Evolutionary conservation across 148 eudicot species (phyloP).

Genomic region (Rhododendron griersonianum): DNA sequence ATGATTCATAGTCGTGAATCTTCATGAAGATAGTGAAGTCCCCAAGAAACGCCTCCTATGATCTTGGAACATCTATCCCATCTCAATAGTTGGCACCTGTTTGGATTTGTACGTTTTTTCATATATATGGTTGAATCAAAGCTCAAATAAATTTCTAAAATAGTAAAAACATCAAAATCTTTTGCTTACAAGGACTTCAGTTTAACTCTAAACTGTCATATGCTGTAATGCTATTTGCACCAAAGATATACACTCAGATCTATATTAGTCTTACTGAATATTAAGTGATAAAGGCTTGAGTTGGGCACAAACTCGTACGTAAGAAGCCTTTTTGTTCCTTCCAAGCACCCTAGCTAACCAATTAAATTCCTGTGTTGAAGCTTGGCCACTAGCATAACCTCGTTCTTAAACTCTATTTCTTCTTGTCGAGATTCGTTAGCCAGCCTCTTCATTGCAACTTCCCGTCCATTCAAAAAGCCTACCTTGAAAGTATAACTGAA

Average conservation of each 20-base stretch:
- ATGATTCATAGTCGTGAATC: neutral
- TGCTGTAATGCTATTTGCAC: neutral
- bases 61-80: neutral
- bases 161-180: too few relatives aligned
- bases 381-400: conserved; percentile 26
- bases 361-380: conserved; percentile 29
- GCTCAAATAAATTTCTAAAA: too few relatives aligned
- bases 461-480: conserved; percentile 17
- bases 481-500: conserved; percentile 12
- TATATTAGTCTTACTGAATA: too few relatives aligned
- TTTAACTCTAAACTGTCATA: neutral
- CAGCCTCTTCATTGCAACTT: conserved; percentile 34
- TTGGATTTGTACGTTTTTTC: too few relatives aligned
- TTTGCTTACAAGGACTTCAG: too few relatives aligned
- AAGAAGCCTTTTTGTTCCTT: conserved; percentile 19
- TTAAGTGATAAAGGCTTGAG: too few relatives aligned
- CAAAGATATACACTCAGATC: neutral
- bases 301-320: too few relatives aligned
- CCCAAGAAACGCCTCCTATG: neutral
- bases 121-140: neutral
- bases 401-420: conserved; percentile 30
- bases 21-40: neutral
- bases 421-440: conserved; percentile 29
- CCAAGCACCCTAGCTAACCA: conserved; percentile 11
- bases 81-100: neutral